Percentiles rank a stretch among this genome's conserved stretches.
phyloP scores from a whole-genome alignment of 495 filamentous ascomycete genomes.

The Physcia stellaris region DNA sequence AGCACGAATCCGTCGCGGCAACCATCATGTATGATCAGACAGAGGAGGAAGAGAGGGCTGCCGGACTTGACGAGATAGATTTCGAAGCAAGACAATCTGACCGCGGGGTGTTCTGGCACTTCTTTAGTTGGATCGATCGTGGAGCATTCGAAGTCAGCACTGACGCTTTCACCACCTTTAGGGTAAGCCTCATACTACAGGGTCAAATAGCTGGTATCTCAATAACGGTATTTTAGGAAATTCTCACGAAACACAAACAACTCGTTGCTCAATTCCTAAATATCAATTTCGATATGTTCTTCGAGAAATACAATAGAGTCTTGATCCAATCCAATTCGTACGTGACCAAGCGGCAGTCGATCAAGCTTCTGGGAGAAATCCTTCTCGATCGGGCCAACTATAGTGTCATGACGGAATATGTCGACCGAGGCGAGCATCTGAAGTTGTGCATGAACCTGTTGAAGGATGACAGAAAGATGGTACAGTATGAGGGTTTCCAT shows the following conservation, averaged over 20 bases:
- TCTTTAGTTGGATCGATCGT: slow-evolving; percentile 94
- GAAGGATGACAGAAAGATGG: slow-evolving; percentile 91
- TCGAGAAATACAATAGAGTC: slow-evolving; percentile 74
- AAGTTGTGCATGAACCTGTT: slow-evolving; percentile 97
- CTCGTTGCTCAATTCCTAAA: slow-evolving; percentile 74
- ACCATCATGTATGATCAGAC: slow-evolving; percentile 89
- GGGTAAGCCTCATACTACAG: slow-evolving; percentile 38
- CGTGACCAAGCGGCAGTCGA: slow-evolving; percentile 95
- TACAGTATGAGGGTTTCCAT: slow-evolving; percentile 98
- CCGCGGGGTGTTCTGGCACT: slow-evolving; percentile 86
- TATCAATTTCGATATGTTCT: slow-evolving; percentile 84
- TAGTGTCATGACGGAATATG: slow-evolving; percentile 93
- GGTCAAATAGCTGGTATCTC: not conserved
- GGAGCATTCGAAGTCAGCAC: slow-evolving; percentile 93
- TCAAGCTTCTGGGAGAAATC: slow-evolving; percentile 92
- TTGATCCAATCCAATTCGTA: slow-evolving; percentile 87
- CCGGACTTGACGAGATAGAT: slow-evolving; percentile 50
- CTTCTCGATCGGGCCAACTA: slow-evolving; percentile 92
- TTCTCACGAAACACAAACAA: slow-evolving; percentile 85
- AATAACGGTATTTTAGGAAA: slow-evolving; percentile 44
- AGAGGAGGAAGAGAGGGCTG: slow-evolving; percentile 37
- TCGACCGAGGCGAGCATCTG: slow-evolving; percentile 85
- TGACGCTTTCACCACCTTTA: slow-evolving; percentile 93
- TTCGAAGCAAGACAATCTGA: slow-evolving; percentile 53
- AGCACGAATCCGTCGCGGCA: slow-evolving; percentile 75